Conservation (phyloP, 441 rosid genomes). For the Adansonia madagascariensis region DNA sequence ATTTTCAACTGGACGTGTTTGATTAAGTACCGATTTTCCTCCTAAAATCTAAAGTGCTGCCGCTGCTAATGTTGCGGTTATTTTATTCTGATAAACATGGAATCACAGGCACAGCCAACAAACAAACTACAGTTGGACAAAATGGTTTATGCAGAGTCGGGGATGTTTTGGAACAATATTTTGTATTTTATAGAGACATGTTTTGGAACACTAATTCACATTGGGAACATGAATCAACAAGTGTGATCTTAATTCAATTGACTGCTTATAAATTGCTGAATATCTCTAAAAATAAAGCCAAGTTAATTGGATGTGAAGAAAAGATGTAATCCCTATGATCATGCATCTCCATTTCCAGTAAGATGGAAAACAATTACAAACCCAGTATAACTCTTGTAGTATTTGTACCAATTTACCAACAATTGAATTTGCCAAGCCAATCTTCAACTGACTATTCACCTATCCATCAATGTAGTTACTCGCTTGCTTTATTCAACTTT, state of each 20-base stretch:
- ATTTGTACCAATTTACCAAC: neutral
- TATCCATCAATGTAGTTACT: neutral
- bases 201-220: too few species aligned
- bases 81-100: too few species aligned
- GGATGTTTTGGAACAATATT: too few species aligned
- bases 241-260: constrained; percentile 29
- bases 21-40: neutral
- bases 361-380: neutral
- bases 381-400: neutral
- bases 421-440: neutral
- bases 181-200: too few species aligned
- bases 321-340: neutral
- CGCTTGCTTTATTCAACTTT: neutral
- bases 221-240: too few species aligned
- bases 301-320: too few species aligned
- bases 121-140: too few species aligned
- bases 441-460: neutral
- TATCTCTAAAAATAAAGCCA: neutral
- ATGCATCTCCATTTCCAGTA: neutral
- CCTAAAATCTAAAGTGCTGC: too few species aligned
- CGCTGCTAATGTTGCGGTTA: neutral
- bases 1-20: neutral
- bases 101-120: too few species aligned
- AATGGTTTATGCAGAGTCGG: too few species aligned
- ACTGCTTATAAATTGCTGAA: constrained; percentile 23